These are phyloP conservation scores for Brassica cretica DNA, from an alignment of 345 rosid species.

Conservation along the genomic window DNA sequence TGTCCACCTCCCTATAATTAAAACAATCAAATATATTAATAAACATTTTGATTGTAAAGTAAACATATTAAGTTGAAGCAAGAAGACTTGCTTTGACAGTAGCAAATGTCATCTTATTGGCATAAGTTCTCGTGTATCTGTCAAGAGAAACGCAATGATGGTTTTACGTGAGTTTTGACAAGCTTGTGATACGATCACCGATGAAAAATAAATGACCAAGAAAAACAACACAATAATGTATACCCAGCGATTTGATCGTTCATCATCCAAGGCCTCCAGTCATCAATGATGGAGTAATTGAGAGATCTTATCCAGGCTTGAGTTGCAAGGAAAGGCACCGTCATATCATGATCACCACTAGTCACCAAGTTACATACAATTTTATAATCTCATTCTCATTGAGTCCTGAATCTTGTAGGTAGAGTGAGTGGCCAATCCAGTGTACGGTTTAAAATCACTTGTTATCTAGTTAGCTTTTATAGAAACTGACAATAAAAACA, in stretches of 20 bases:
- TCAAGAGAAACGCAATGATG: not conserved
- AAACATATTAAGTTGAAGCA: not conserved
- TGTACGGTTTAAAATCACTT: not conserved
- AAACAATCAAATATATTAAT: not conserved
- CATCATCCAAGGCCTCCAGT: constrained; percentile 60
- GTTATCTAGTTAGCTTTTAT: not conserved
- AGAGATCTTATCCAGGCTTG: constrained; percentile 58
- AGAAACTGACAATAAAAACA: not conserved
- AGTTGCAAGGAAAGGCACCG: constrained; percentile 45
- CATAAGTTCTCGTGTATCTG: constrained; percentile 40
- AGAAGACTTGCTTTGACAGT: constrained; percentile 55
- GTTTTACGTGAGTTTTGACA: not conserved
- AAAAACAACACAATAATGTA: not conserved
- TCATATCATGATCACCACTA: constrained; percentile 63
- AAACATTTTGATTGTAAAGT: not conserved
- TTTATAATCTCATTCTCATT: not conserved
- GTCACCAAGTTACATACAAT: not conserved
- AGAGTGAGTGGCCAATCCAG: not conserved
- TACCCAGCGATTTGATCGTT: constrained; percentile 51
- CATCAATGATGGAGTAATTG: constrained; percentile 49
- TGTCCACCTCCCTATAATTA: constrained; percentile 36
- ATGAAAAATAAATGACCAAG: not conserved
- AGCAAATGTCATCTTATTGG: constrained; percentile 50
- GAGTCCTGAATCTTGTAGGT: not conserved
- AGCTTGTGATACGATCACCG: not conserved